phyloP scores from a whole-genome alignment of 306 rosid species.

The Cucurbita moschata region DNA sequence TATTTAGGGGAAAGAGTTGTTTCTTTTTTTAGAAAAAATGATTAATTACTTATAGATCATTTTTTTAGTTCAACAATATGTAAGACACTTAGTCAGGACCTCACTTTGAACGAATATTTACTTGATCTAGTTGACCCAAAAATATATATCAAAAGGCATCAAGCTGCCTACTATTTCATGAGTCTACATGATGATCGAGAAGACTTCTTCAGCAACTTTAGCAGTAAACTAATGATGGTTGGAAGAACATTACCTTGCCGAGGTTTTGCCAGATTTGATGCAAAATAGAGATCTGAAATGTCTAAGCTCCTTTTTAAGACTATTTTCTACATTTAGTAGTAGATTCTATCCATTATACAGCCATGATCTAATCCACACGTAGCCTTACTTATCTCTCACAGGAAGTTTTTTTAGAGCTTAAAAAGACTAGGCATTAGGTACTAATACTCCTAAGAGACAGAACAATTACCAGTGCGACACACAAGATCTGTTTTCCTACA shows the following conservation, averaged over 20 bases:
- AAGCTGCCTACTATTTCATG: background rate
- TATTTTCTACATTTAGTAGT: background rate
- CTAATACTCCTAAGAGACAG: background rate
- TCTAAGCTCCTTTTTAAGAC: background rate
- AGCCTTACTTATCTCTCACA: background rate
- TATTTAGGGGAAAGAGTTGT: background rate
- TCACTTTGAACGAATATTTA: too few species aligned
- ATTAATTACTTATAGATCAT: too few species aligned
- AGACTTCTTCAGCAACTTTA: background rate
- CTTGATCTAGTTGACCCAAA: too few species aligned
- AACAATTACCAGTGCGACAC: background rate
- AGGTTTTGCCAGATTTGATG: background rate
- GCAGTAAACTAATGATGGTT: background rate
- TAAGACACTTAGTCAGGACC: too few species aligned
- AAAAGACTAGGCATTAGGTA: background rate
- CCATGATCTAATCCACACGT: background rate
- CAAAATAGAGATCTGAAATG: background rate
- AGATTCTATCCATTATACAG: background rate
- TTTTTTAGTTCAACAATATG: too few species aligned
- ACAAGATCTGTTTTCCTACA: background rate
- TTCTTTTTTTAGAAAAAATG: too few species aligned
- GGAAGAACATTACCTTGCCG: background rate
- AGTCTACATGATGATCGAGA: background rate
- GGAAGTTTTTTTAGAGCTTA: background rate
- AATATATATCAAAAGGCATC: background rate